Base-by-base conservation (phyloP, 2,329 filamentous ascomycete genomes). In the Coleophoma eucalyptorum region DNA sequence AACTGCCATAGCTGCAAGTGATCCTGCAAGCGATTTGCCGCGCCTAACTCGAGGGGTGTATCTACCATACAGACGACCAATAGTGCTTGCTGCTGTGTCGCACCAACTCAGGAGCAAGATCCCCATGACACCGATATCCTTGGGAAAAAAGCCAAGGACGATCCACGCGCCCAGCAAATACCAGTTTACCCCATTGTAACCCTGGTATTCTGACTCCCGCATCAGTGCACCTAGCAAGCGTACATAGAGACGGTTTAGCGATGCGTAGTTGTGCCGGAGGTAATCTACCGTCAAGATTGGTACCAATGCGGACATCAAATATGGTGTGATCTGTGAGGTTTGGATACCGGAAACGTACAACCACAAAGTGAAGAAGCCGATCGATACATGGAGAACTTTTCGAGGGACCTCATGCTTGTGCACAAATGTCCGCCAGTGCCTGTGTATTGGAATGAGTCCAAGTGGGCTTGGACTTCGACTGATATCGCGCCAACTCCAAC, bases 381-480 rank as follows among this genome's bases (percentile, higher is more conserved):
- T 99, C 44, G 92, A 97, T 51, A 97, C 90, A 68, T 99, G 94
- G 35, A 99, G 78, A 38, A 85, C 75, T 70, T 99, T 99, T 62
- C 94, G 87, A 10, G 94, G 94, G 48, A 99, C 92, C 72, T 99
- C 94, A 70, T 99, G 93, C 63, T 90, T 91, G 78, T 99, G 94
- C 56, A 96, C 89, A 65, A 99, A 91, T 26, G 81, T 87, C 61
- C 90, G 83, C 81, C 94, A 99, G 66, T 94, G 87, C 54, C 89
- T 80, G 69, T 99, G 94, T 62, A 99, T 93, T 2, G 94, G 94
- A 54, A 99, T 99, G 45, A 97, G 78, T 8, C 94, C 94, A 4
- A 97, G 79, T 10, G 94, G 94, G 62, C 90, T 96, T 3, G 94
- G 94, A 60, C 90, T 96, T 56, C 94, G 83, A 62, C 90, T 96